A percentile compares a stretch with the other conserved stretches of the same genome.
These are phyloP conservation scores for Hypoxylon fragiforme DNA, from an alignment of 495 filamentous ascomycete species.

Conservation along the genomic window DNA sequence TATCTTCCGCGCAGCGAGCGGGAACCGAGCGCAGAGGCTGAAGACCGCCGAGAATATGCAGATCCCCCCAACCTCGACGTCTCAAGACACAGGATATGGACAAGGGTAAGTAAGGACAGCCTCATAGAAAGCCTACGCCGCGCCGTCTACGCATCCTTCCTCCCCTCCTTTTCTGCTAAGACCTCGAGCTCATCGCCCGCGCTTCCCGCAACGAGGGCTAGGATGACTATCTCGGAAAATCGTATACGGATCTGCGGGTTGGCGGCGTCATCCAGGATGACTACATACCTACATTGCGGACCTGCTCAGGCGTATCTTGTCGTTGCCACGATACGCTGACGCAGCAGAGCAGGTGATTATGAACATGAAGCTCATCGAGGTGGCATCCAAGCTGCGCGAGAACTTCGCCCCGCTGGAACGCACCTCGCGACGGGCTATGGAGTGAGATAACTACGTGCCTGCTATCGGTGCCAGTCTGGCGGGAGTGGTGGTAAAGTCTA, in stretches of 20 bases:
- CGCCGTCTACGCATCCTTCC: slow-evolving; percentile 65
- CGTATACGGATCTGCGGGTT: slow-evolving; percentile 69
- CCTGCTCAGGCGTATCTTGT: slow-evolving; percentile 49
- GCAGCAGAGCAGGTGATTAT: slow-evolving; percentile 22
- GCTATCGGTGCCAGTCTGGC: slow-evolving; percentile 66
- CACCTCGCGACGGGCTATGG: slow-evolving; percentile 58
- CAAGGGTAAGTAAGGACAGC: slow-evolving; percentile 45
- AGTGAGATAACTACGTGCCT: slow-evolving; percentile 67
- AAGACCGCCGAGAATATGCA: slow-evolving; percentile 41
- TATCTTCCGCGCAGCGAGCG: slow-evolving; percentile 66
- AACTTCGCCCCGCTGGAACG: slow-evolving; percentile 58
- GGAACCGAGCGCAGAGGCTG: slow-evolving; percentile 60
- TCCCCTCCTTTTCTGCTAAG: slow-evolving; percentile 68
- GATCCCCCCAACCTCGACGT: slow-evolving; percentile 46
- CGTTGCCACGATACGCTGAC: too few relatives aligned
- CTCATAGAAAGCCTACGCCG: slow-evolving; percentile 63
- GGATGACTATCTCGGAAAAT: slow-evolving; percentile 61
- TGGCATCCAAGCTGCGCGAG: slow-evolving; percentile 58
- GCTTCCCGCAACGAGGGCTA: slow-evolving; percentile 65
- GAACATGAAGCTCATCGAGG: slow-evolving; percentile 40
- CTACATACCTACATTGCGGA: slow-evolving; percentile 65
- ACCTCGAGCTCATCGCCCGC: slow-evolving; percentile 65
- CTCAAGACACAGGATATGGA: too few relatives aligned
- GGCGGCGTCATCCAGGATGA: slow-evolving; percentile 78
- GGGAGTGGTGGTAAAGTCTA: too few relatives aligned